phyloP scores from a whole-genome alignment of 371 early-diverging fungal species.

The Nematocida sp. region DNA sequence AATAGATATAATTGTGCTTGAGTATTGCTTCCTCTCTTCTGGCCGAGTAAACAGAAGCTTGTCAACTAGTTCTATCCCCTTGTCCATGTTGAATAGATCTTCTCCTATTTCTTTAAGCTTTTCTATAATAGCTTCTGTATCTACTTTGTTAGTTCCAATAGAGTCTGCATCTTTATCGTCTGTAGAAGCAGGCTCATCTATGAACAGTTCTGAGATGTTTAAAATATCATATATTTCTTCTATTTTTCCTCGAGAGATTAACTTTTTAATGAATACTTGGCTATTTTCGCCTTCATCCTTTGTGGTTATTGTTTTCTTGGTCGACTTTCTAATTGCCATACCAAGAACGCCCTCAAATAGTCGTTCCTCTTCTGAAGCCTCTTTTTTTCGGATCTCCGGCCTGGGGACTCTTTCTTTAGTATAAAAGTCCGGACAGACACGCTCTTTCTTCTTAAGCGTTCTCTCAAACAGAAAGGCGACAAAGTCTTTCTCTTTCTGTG shows the following conservation, averaged over 20 bases:
- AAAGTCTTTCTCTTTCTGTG: conserved; percentile 57
- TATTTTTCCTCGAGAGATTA: conserved; percentile 37
- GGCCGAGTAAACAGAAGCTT: background rate
- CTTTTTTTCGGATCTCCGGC: conserved; percentile 7
- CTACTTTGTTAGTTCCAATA: background rate
- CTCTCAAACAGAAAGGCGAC: conserved; percentile 47
- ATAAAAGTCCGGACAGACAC: conserved; percentile 38
- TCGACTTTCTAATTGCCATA: conserved; percentile 36
- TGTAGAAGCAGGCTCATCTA: background rate
- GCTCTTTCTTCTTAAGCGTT: conserved; percentile 33
- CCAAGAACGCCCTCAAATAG: conserved; percentile 55
- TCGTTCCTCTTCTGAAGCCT: background rate
- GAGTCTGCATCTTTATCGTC: background rate
- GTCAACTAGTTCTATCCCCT: conserved; percentile 28
- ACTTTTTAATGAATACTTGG: conserved; percentile 35
- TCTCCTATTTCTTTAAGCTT: conserved; percentile 46
- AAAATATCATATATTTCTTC: conserved; percentile 50
- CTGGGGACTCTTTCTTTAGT: conserved; percentile 9
- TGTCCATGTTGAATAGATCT: conserved; percentile 51
- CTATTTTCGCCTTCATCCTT: background rate
- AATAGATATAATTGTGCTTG: background rate
- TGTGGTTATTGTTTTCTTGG: conserved; percentile 11
- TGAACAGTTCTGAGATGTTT: conserved; percentile 11
- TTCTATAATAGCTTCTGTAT: background rate
- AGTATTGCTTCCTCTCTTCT: background rate